Conservation (phyloP, 306 rosid genomes). For the Gastrolobium bilobum region DNA sequence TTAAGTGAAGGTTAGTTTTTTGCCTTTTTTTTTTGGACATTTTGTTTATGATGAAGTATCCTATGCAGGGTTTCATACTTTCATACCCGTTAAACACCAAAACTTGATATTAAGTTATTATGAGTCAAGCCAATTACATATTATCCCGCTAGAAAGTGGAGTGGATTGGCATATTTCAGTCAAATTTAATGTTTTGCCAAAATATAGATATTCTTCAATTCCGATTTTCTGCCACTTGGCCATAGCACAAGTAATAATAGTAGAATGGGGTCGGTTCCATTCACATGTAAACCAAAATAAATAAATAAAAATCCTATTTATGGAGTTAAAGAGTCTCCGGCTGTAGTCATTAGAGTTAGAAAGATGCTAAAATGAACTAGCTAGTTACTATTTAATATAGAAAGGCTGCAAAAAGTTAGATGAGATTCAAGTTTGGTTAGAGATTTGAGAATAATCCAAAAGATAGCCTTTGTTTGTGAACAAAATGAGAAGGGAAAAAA, state of each 20-base stretch:
- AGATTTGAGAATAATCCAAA: not conserved
- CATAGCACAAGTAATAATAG: constrained; percentile 17
- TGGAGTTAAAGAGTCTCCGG: not conserved
- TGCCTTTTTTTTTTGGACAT: not conserved
- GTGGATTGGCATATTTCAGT: not conserved
- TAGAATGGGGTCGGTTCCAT: constrained; percentile 1
- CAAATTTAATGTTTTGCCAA: not conserved
- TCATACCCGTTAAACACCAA: not conserved
- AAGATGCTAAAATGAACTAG: not conserved
- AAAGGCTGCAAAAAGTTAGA: constrained; percentile 14
- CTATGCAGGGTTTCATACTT: not conserved
- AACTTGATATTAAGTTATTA: not conserved
- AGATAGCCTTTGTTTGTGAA: not conserved
- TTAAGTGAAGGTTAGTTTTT: not conserved
- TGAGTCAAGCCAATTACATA: constrained; percentile 2
- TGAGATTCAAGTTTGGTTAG: constrained; percentile 26
- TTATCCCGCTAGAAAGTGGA: constrained; percentile 5
- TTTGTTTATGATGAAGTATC: not conserved
- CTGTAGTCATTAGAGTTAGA: constrained; percentile 9
- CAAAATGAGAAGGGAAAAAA: not conserved
- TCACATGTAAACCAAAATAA: constrained; percentile 24
- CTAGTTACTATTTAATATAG: not conserved
- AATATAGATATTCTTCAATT: constrained; percentile 1
- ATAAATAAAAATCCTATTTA: not conserved
- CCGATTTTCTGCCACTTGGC: constrained; percentile 22